Evolutionary conservation across 2,329 filamentous ascomycete species (phyloP).

Genomic region (Colletotrichum scovillei): DNA sequence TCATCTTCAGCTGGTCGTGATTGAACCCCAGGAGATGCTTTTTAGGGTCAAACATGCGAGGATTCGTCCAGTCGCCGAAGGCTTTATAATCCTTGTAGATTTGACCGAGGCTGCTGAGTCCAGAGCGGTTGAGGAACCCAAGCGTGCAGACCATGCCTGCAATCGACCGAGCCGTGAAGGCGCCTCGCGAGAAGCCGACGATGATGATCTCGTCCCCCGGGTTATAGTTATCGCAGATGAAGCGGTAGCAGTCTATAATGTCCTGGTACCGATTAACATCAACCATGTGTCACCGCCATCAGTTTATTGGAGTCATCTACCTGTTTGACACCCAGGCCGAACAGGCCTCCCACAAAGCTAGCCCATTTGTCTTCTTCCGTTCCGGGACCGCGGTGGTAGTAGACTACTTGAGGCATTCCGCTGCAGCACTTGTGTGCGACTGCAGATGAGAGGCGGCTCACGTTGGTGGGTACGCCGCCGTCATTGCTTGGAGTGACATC

Average conservation of each 20-base stretch:
- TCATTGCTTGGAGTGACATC: background rate
- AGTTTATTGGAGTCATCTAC: background rate
- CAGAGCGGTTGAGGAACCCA: conserved; percentile 33
- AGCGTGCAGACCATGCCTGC: conserved; percentile 40
- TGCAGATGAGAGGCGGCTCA: conserved; percentile 46
- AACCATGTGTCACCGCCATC: background rate
- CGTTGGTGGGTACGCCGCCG: conserved; percentile 41
- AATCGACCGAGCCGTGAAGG: conserved; percentile 49
- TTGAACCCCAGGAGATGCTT: conserved; percentile 28
- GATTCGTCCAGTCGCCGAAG: conserved; percentile 16
- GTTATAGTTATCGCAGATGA: conserved; percentile 49
- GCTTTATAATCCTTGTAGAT: conserved; percentile 36
- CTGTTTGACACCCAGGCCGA: conserved; percentile 40
- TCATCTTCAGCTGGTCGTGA: background rate
- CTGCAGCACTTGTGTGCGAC: conserved; percentile 43
- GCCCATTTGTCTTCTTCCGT: conserved; percentile 40
- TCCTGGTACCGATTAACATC: conserved; percentile 37
- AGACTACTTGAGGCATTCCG: conserved; percentile 48
- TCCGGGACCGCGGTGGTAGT: conserved; percentile 51
- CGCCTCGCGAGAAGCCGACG: conserved; percentile 50
- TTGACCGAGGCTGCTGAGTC: conserved; percentile 19
- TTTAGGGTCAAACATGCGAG: background rate
- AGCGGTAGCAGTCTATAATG: conserved; percentile 50
- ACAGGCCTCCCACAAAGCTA: conserved; percentile 39
- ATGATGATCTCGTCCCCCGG: conserved; percentile 48